Evolutionary conservation across 768 basidiomycete species (phyloP).

Genomic region (Trametes coccinea): DNA sequence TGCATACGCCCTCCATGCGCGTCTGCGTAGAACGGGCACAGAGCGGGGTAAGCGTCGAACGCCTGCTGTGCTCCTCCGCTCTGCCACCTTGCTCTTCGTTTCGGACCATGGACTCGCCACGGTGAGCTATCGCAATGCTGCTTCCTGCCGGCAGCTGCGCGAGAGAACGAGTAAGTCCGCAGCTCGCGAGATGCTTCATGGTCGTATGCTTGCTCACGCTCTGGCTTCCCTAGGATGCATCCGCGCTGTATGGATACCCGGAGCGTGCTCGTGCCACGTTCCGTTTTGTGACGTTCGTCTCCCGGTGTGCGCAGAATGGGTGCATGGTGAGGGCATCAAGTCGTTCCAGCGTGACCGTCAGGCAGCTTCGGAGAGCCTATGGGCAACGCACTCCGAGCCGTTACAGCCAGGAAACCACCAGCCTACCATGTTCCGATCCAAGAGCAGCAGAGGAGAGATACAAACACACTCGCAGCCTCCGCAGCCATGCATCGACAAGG

Average conservation of each 20-base stretch:
- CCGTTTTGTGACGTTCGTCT: too few relatives aligned
- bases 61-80: neutral
- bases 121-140: neutral
- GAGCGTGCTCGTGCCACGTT: too few relatives aligned
- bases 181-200: neutral
- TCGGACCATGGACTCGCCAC: neutral
- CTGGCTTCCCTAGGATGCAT: neutral
- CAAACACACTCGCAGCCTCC: neutral
- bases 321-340: too few relatives aligned
- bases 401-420: neutral
- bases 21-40: neutral
- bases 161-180: neutral
- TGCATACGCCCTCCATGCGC: too few relatives aligned
- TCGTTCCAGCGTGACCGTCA: too few relatives aligned
- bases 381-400: too few relatives aligned
- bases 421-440: neutral
- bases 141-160: neutral
- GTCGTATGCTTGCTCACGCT: neutral
- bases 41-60: neutral
- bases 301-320: too few relatives aligned
- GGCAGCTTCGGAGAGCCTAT: too few relatives aligned
- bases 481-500: neutral
- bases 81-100: conserved; percentile 1
- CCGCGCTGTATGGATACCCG: too few relatives aligned
- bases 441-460: neutral